These are phyloP conservation scores for Papilionanthe hybrid DNA, from an alignment of 116 monocot species.

Conservation along the genomic window DNA sequence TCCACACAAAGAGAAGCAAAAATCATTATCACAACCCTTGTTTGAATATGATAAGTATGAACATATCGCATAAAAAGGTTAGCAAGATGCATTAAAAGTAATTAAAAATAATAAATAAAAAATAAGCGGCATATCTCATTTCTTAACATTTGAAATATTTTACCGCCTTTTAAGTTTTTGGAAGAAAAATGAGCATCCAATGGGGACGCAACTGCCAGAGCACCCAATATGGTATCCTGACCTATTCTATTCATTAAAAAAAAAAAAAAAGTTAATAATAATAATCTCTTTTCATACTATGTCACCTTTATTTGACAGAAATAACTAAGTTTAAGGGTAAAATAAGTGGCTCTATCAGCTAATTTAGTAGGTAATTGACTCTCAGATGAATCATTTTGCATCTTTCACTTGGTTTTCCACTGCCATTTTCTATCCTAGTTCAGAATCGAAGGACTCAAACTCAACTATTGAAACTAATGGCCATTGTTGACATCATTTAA, in stretches of 20 bases:
- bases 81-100: background rate
- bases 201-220: background rate
- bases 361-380: conserved; percentile 1
- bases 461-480: background rate
- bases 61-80: background rate
- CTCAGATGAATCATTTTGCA: background rate
- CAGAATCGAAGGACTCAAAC: background rate
- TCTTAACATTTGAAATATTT: background rate
- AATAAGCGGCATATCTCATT: background rate
- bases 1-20: background rate
- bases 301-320: background rate
- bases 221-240: background rate
- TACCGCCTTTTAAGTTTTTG: background rate
- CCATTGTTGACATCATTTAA: background rate
- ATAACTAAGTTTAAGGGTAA: background rate
- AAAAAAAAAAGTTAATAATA: no score
- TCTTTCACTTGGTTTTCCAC: background rate
- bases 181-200: background rate
- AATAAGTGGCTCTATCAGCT: background rate
- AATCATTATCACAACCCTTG: background rate
- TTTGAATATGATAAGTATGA: background rate
- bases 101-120: background rate
- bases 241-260: background rate
- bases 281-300: background rate
- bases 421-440: background rate